Conservation (phyloP, 768 basidiomycete species). For the Podaxis carcinomalis region DNA sequence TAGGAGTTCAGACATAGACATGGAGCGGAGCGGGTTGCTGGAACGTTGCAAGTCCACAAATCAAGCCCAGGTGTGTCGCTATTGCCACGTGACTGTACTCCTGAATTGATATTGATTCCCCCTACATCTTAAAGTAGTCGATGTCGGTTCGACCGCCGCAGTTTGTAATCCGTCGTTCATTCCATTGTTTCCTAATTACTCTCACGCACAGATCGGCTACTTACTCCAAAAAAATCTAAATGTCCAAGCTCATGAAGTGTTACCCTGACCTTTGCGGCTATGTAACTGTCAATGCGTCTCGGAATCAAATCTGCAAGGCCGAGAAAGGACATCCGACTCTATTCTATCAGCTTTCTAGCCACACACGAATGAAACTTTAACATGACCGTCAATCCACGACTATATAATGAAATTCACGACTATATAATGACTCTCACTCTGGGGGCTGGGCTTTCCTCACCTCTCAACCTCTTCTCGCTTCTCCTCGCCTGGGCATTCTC, state of each 20-base stretch:
- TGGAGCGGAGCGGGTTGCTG: background rate
- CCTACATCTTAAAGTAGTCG: background rate
- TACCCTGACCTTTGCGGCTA: background rate
- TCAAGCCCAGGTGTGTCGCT: background rate
- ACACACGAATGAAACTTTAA: background rate
- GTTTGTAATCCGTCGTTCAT: background rate
- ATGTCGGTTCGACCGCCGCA: background rate
- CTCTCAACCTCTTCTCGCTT: too few relatives aligned
- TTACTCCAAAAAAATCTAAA: background rate
- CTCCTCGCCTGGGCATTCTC: too few relatives aligned
- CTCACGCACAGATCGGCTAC: background rate
- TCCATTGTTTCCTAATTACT: too few relatives aligned
- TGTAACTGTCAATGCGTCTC: background rate
- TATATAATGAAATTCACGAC: too few relatives aligned
- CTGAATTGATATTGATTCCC: background rate
- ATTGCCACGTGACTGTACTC: background rate
- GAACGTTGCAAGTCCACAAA: background rate
- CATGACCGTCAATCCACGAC: background rate
- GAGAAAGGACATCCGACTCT: background rate
- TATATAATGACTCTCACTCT: too few relatives aligned
- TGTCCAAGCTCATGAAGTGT: background rate
- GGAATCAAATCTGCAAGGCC: background rate
- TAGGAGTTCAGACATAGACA: conserved; percentile 1
- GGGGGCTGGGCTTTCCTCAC: too few relatives aligned
- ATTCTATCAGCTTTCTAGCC: background rate